Evolutionary conservation across 257 asterid genomes (phyloP).

Genomic region (Solanum peruvianum): DNA sequence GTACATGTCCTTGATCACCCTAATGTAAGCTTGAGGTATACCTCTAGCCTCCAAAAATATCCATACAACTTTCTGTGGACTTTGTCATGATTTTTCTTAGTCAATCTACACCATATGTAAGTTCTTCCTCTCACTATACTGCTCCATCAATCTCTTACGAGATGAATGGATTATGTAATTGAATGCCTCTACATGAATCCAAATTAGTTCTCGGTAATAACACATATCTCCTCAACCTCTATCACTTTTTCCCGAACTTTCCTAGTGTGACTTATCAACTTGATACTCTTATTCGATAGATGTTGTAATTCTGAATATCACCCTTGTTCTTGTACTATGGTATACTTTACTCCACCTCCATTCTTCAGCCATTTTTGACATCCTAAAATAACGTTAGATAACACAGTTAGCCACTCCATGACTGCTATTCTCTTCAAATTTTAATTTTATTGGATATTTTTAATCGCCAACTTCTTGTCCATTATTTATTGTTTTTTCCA

Average conservation of each 20-base stretch:
- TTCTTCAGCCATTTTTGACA: not conserved
- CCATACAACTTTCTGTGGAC: not conserved
- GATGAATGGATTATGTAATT: not conserved
- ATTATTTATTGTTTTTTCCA: not conserved
- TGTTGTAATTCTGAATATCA: not conserved
- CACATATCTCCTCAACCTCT: not conserved
- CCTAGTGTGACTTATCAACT: not conserved
- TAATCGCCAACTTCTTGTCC: not conserved
- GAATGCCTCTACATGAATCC: not conserved
- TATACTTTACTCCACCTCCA: not conserved
- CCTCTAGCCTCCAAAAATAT: too few relatives aligned
- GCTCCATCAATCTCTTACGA: not conserved
- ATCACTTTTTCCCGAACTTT: not conserved
- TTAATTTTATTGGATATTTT: not conserved
- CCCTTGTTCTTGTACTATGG: not conserved
- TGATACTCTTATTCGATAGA: not conserved
- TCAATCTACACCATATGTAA: not conserved
- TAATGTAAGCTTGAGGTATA: too few relatives aligned
- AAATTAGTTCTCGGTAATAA: not conserved
- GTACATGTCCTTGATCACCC: too few relatives aligned
- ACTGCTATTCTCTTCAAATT: not conserved
- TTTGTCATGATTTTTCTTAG: not conserved
- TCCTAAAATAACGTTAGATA: not conserved
- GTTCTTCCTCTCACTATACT: not conserved
- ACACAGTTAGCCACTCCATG: not conserved